A percentile compares a stretch with the other conserved stretches of the same genome.
phyloP scores from a whole-genome alignment of 2,329 filamentous ascomycete species.

The Penicillium fuscoglaucum region DNA sequence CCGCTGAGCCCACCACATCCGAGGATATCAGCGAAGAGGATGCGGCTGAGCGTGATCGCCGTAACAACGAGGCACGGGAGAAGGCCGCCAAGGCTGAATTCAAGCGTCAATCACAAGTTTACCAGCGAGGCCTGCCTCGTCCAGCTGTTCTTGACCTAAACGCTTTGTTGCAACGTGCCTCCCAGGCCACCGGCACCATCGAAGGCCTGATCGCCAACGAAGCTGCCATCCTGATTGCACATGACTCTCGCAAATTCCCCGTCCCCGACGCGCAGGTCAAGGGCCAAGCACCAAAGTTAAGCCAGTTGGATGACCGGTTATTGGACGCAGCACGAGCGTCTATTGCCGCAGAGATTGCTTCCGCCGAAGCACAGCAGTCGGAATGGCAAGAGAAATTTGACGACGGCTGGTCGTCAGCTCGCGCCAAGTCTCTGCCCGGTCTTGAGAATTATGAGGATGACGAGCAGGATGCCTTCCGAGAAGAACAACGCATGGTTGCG shows the following conservation, averaged over 20 bases:
- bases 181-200: constrained; percentile 62
- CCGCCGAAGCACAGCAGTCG: constrained; percentile 49
- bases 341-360: constrained; percentile 67
- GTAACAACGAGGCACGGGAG: constrained; percentile 62
- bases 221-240: constrained; percentile 73
- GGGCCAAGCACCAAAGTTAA: constrained; percentile 61
- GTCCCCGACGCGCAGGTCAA: constrained; percentile 66
- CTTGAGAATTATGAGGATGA: constrained; percentile 78
- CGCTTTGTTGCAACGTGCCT: constrained; percentile 64
- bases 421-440: constrained; percentile 63
- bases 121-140: constrained; percentile 79
- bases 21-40: constrained; percentile 63
- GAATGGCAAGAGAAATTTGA: constrained; percentile 51
- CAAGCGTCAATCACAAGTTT: constrained; percentile 82
- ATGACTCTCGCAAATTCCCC: constrained; percentile 75
- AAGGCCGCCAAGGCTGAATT: constrained; percentile 70
- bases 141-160: constrained; percentile 72
- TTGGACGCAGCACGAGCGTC: constrained; percentile 75
- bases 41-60: constrained; percentile 72
- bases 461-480: constrained; percentile 62
- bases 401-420: constrained; percentile 53
- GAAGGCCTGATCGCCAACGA: constrained; percentile 72
- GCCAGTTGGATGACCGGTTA: constrained; percentile 67
- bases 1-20: constrained; percentile 57
- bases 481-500: constrained; percentile 61